These are phyloP conservation scores for Chaetomiaceae sp. DNA, from an alignment of 2,329 filamentous ascomycete genomes.

Conservation along the genomic window DNA sequence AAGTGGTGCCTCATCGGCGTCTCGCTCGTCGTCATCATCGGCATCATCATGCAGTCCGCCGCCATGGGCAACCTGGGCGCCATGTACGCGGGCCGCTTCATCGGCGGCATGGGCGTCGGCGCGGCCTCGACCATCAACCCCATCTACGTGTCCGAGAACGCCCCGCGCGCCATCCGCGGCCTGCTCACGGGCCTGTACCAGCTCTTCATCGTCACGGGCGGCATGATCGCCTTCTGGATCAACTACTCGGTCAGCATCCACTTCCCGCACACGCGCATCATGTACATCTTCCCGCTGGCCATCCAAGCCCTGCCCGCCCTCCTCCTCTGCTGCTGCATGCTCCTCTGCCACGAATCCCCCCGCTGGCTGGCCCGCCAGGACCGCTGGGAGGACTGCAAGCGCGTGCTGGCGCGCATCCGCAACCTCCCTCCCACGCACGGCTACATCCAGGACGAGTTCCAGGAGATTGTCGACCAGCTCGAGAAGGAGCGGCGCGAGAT, in stretches of 20 bases:
- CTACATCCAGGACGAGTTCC: slow-evolving; percentile 56
- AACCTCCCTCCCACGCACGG: slow-evolving; percentile 48
- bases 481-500: slow-evolving; percentile 57
- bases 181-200: slow-evolving; percentile 43
- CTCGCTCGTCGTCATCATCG: slow-evolving; percentile 51
- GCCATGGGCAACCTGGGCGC: slow-evolving; percentile 52
- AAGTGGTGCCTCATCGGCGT: slow-evolving; percentile 49
- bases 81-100: slow-evolving; percentile 59
- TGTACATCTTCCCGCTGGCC: slow-evolving; percentile 57
- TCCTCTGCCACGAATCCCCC: slow-evolving; percentile 60
- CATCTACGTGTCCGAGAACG: slow-evolving; percentile 43
- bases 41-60: slow-evolving; percentile 57
- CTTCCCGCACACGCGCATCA: slow-evolving; percentile 34
- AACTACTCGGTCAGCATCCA: slow-evolving; percentile 42
- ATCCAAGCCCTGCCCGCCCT: slow-evolving; percentile 60
- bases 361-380: slow-evolving; percentile 62
- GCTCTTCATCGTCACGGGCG: slow-evolving; percentile 43
- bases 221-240: slow-evolving; percentile 44
- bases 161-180: slow-evolving; percentile 42
- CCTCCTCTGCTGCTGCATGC: slow-evolving; percentile 55
- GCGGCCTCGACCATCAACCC: slow-evolving; percentile 41
- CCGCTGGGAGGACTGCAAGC: slow-evolving; percentile 58
- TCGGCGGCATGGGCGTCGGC: slow-evolving; percentile 45
- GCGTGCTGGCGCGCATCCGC: slow-evolving; percentile 52
- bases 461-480: slow-evolving; percentile 58